Evolutionary conservation across 2,329 filamentous ascomycete genomes (phyloP).

Genomic region (Paecilomyces dactylethromorphus): DNA sequence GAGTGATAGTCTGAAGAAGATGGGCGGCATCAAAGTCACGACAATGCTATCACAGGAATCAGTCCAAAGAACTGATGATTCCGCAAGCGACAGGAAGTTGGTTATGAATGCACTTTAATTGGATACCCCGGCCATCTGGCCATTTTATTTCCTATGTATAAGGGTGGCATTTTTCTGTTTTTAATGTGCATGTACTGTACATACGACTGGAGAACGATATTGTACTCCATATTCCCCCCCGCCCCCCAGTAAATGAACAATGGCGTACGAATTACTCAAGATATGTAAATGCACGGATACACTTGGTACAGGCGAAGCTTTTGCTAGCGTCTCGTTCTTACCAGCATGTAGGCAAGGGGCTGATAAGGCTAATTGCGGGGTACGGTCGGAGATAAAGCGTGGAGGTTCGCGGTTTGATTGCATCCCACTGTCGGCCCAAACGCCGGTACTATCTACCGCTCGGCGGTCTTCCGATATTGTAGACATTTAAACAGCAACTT

Average conservation of each 20-base stretch:
- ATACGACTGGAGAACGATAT: background rate
- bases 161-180: background rate
- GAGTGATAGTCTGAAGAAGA: background rate
- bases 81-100: background rate
- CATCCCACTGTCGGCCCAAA: background rate
- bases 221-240: background rate
- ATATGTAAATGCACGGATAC: background rate
- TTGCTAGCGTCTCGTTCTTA: background rate
- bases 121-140: background rate
- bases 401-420: background rate
- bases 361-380: background rate
- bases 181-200: background rate
- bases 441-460: background rate
- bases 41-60: conserved; percentile 1
- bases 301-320: background rate
- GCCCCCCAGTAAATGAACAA: background rate
- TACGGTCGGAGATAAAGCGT: background rate
- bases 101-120: background rate
- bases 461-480: background rate
- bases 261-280: background rate
- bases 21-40: conserved; percentile 1
- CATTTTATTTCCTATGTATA: background rate
- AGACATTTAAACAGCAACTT: background rate
- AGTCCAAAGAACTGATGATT: background rate
- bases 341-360: background rate